phyloP scores from a whole-genome alignment of 1,139 yeast genomes.

The Candida labiduridarum region DNA sequence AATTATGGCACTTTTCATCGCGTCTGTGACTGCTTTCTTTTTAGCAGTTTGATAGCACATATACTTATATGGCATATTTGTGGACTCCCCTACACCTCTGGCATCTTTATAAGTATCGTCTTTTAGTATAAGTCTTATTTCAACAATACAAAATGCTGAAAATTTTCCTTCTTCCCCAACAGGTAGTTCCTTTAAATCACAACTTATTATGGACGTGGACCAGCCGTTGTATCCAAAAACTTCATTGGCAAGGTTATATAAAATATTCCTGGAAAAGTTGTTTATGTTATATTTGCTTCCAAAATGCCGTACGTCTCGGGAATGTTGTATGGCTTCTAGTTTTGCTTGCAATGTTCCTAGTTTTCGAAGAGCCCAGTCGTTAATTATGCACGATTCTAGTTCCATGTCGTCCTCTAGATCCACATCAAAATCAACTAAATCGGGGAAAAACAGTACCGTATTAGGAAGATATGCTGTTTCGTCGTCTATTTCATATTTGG shows the following conservation, averaged over 20 bases:
- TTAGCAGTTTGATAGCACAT: constrained; percentile 47
- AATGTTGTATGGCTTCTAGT: constrained; percentile 29
- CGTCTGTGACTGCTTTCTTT: constrained; percentile 57
- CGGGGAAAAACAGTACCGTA: constrained; percentile 29
- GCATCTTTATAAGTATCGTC: constrained; percentile 51
- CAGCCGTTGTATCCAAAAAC: constrained; percentile 71
- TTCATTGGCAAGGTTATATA: constrained; percentile 59
- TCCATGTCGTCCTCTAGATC: constrained; percentile 11
- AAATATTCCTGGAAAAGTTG: constrained; percentile 24
- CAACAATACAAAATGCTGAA: constrained; percentile 27
- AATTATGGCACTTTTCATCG: constrained; percentile 41
- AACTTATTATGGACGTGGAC: constrained; percentile 51
- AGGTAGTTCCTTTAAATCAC: constrained; percentile 5
- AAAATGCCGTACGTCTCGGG: constrained; percentile 17
- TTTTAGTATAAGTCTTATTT: constrained; percentile 41
- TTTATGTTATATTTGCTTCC: constrained; percentile 7
- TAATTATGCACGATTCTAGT: constrained; percentile 5
- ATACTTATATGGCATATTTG: constrained; percentile 34
- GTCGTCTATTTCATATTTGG: constrained; percentile 13
- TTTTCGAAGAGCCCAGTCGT: constrained; percentile 33
- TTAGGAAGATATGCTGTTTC: constrained; percentile 15
- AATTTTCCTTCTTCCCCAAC: constrained; percentile 16
- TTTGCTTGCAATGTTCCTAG: constrained; percentile 41
- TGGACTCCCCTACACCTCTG: constrained; percentile 44
- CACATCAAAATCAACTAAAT: constrained; percentile 21